phyloP scores from a whole-genome alignment of 2,329 filamentous ascomycete species.

The Parascedosporium putredinis region DNA sequence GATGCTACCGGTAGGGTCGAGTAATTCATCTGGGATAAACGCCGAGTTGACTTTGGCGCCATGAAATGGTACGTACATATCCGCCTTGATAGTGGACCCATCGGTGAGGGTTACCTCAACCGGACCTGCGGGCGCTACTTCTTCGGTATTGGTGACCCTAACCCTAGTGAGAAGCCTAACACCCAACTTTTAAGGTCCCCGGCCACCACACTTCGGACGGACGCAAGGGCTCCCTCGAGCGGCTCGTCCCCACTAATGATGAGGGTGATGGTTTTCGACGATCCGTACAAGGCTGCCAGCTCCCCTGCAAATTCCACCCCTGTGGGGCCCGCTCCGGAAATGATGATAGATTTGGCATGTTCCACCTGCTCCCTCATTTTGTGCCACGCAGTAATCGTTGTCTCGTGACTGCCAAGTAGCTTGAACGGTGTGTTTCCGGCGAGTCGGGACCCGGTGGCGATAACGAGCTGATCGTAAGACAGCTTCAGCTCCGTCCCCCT shows the following conservation, averaged over 20 bases:
- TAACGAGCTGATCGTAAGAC: slow-evolving; percentile 39
- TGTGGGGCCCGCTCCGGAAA: neutral
- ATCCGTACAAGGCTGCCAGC: neutral
- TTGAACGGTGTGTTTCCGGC: slow-evolving; percentile 36
- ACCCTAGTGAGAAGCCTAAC: slow-evolving; percentile 13
- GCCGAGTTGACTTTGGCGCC: neutral
- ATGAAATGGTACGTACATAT: neutral
- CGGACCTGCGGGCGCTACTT: neutral
- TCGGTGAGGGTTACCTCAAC: neutral
- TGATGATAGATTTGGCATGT: neutral
- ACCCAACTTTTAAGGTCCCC: slow-evolving; percentile 17
- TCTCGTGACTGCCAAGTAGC: slow-evolving; percentile 31
- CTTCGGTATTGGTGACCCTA: neutral
- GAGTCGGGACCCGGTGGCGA: slow-evolving; percentile 41
- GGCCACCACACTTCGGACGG: slow-evolving; percentile 9
- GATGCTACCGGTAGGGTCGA: neutral
- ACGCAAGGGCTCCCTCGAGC: neutral
- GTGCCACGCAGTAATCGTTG: slow-evolving; percentile 26
- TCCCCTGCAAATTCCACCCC: neutral
- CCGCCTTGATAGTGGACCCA: neutral
- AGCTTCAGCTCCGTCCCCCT: slow-evolving; percentile 22
- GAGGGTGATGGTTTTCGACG: neutral
- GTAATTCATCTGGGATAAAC: neutral
- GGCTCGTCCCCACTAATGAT: neutral
- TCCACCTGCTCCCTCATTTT: slow-evolving; percentile 16